phyloP scores from a whole-genome alignment of 805 yeast genomes.

The Kuraishia molischiana region DNA sequence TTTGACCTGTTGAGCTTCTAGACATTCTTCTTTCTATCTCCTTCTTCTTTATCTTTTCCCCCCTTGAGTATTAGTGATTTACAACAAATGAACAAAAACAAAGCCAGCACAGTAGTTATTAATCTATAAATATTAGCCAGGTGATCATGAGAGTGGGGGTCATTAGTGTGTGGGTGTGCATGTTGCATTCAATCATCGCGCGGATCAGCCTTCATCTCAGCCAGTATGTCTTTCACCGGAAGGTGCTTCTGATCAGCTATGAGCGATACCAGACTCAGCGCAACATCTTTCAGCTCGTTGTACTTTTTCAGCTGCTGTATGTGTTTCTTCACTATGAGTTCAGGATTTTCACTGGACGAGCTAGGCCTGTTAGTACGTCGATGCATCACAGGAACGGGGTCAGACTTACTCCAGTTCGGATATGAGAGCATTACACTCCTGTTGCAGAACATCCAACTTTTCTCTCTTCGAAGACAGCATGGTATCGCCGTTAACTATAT shows the following conservation, averaged over 20 bases:
- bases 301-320: constrained; percentile 43
- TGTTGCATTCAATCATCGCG: constrained; percentile 14
- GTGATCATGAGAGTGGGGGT: too few relatives aligned
- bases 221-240: constrained; percentile 35
- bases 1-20: constrained; percentile 4
- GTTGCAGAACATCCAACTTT: constrained; percentile 8
- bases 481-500: too few relatives aligned
- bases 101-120: too few relatives aligned
- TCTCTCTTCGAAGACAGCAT: constrained; percentile 5
- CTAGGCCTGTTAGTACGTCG: constrained; percentile 6
- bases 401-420: constrained; percentile 4
- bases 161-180: too few relatives aligned
- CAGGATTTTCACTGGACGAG: constrained; percentile 25
- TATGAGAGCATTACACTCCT: constrained; percentile 8
- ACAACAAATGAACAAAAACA: too few relatives aligned
- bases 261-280: constrained; percentile 43
- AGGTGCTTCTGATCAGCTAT: constrained; percentile 50
- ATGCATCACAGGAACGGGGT: not conserved
- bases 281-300: constrained; percentile 56
- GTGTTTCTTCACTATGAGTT: constrained; percentile 37
- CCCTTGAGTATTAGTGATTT: too few relatives aligned
- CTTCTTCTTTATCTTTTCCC: not conserved
- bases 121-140: too few relatives aligned
- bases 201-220: constrained; percentile 36
- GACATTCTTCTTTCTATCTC: constrained; percentile 1